Base-by-base conservation (phyloP, 1,284 basidiomycete genomes). In the Amylostereum chailletii region DNA sequence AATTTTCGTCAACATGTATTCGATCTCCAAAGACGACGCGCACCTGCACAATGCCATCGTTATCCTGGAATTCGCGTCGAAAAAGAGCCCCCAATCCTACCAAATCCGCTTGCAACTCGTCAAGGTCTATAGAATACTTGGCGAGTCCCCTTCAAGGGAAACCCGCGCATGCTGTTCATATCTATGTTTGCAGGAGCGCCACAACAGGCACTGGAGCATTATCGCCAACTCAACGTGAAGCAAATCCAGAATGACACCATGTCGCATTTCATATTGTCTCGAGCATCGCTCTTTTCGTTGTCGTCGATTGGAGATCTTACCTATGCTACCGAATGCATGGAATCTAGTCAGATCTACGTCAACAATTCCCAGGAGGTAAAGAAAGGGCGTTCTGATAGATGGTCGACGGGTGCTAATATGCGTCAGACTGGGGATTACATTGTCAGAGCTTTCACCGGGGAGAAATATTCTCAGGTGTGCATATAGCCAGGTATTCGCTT, bases 201-300 rank as follows among this genome's bases (percentile, higher is more conserved):
- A 0, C 76, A 80, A 4, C 65, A 81, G 47, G 82, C 85, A 1
- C 57, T 90, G 53, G 81, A 88, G 49, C 88, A 92, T 58, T 93
- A 90, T 62, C 78, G 81, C 38, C 68, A 70, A 27, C 74, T 93
- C 68, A 77, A 81, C 51, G 70, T 89, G 55, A 92, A 91, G 63
- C 84, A 90, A 58, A 76, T 93, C 30, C 90, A 94, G 62, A 76
- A 83, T 52, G 90, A 94, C 59, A 93, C 90, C 0, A 72, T 94
- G 4, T 88, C 87, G 3, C 87, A 94, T 60, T 76, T 89, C 50
- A 65, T 90, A 42, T 73, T 91, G 34, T 80, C 86, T 19, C 76
- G 90, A 31, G 76, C 81, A n/a, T 79, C 82, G n/a, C 85, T 80
- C 0, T 93, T 89, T 67, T 88, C 86, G 2, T 66, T 86, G 39